Base-by-base conservation (phyloP, 331 rosid species). In the Pyracantha coccinea region DNA sequence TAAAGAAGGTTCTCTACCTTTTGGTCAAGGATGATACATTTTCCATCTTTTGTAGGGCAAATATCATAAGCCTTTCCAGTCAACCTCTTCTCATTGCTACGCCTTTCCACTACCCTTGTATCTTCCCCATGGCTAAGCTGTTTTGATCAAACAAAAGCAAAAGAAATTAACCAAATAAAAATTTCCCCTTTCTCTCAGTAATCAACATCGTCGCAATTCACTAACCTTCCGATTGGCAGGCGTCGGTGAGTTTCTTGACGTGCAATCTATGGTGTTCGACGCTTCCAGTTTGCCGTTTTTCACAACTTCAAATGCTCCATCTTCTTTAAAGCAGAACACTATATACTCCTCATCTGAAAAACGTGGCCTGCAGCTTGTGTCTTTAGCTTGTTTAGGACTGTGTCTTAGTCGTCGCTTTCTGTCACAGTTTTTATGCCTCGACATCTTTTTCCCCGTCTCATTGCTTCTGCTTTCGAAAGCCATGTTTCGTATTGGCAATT, bases 301-400 rank as follows among this genome's bases (percentile, higher is more conserved):
- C 31, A 79, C 72, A 41, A 87, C 83, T 35, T 90, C 92, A n/a
- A 93, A 79, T 31, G 80, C 69, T 31, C 84, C 90, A 74, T 91
- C 85, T n/a, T 89, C 90, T 75, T 78, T 72, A 57, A 91, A 88
- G 77, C 87, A 81, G 74, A 91, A 88, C 23, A 83, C 90, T 7
- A 91, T 93, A 38, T 79, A 93, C 61, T 88, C 87, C 33, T 89
- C 90, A 47, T 86, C 91, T 15, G 38, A 9, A 12, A 78, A 85
- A 23, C 76, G 82, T 59, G 88, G 83, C 82, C 35, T 57, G 68
- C 83, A 75, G 50, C 70, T 81, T 23, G 91, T 23, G 13, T 77
- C 83, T 29, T 53, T 80, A 32, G 68, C 63, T 60, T 72, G 82
- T 14, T 57, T 59, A 23, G 69, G 32, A 63, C 76, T 41, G 14